Conservation (phyloP, 768 basidiomycete genomes). For the Calocybe indica region DNA sequence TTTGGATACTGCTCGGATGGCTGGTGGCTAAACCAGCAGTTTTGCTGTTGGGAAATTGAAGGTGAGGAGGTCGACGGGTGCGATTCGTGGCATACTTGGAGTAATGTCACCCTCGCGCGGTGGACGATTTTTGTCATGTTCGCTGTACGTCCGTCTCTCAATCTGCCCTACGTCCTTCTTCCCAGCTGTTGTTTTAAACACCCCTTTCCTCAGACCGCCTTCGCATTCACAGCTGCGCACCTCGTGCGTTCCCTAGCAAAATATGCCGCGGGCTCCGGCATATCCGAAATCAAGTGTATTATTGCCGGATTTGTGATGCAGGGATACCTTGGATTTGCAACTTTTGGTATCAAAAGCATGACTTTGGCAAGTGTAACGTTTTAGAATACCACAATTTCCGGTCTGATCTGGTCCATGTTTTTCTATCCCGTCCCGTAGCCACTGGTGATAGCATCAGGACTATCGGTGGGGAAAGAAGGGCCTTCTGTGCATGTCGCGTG, state of each 20-base stretch:
- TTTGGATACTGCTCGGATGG: slow-evolving; percentile 95
- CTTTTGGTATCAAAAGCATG: slow-evolving; percentile 90
- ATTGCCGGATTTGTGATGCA: slow-evolving; percentile 97
- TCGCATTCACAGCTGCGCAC: slow-evolving; percentile 84
- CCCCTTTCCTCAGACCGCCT: slow-evolving; percentile 49
- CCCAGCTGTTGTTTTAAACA: slow-evolving; percentile 3
- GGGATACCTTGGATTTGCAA: slow-evolving; percentile 85
- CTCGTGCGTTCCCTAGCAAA: slow-evolving; percentile 85
- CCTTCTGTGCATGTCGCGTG: slow-evolving; percentile 98
- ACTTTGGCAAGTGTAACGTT: slow-evolving; percentile 61
- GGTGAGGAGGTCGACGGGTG: slow-evolving; percentile 74
- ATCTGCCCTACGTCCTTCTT: not conserved
- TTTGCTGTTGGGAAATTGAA: slow-evolving; percentile 98
- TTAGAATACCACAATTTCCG: not conserved
- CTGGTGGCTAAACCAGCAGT: slow-evolving; percentile 98
- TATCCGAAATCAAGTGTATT: slow-evolving; percentile 98
- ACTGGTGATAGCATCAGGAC: slow-evolving; percentile 91
- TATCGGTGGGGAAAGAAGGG: slow-evolving; percentile 97
- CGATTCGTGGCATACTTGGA: slow-evolving; percentile 91
- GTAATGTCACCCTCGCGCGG: slow-evolving; percentile 57
- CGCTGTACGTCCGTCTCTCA: slow-evolving; percentile 54
- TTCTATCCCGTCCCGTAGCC: slow-evolving; percentile 49
- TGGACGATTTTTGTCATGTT: slow-evolving; percentile 87
- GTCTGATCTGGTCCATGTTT: not conserved
- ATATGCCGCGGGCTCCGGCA: slow-evolving; percentile 96